A percentile compares a stretch with the other conserved stretches of the same genome.
Conservation (phyloP, 2,329 filamentous ascomycete genomes). For the Bimuria novae-zelandiae region DNA sequence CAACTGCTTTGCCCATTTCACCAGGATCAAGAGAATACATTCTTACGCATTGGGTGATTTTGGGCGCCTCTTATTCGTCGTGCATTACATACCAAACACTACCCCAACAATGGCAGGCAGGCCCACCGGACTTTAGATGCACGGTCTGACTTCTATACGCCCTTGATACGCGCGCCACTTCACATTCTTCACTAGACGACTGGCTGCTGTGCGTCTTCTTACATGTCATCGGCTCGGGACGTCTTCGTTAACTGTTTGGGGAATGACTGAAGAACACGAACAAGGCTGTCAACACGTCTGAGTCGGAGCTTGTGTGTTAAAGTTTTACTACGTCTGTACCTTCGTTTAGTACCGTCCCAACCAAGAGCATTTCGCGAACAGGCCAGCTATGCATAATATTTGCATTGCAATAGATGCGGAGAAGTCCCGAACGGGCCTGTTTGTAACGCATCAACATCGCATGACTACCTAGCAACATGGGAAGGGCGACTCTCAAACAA, state of each 20-base stretch:
- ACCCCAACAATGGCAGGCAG: not conserved
- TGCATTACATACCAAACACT: not conserved
- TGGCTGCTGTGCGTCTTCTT: no score
- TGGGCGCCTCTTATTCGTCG: not conserved
- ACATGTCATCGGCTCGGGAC: not conserved
- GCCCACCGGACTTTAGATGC: not conserved
- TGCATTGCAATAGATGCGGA: no score
- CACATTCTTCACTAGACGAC: not conserved
- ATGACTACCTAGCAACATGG: not conserved
- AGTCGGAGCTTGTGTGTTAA: no score
- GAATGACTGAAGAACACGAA: not conserved
- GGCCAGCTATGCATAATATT: no score
- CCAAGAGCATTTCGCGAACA: no score
- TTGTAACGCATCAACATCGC: no score
- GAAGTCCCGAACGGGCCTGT: no score
- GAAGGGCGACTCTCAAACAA: not conserved
- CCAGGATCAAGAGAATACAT: not conserved
- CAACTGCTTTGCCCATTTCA: no score
- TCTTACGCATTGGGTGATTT: not conserved
- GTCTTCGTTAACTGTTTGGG: not conserved
- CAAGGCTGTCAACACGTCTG: no score
- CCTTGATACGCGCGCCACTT: slow-evolving; percentile 1
- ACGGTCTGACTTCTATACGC: slow-evolving; percentile 4
- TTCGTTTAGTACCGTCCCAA: no score
- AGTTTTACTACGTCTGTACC: no score